A percentile compares a stretch with the other conserved stretches of the same genome.
These are phyloP conservation scores for Sicyos baderoa DNA, from an alignment of 306 rosid genomes.

Conservation along the genomic window DNA sequence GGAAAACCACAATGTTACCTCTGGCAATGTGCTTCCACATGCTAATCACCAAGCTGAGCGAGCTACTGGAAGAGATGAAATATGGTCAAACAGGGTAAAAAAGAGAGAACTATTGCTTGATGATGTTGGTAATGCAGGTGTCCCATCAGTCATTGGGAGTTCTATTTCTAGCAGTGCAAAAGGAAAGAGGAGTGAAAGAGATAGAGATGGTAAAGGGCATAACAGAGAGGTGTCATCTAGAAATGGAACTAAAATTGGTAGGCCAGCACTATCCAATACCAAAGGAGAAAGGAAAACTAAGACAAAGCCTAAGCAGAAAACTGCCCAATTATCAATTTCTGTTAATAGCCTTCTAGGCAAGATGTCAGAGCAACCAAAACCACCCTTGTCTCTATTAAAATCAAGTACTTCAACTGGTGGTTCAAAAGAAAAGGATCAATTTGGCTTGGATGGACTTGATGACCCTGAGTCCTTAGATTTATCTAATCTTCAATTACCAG, in stretches of 20 bases:
- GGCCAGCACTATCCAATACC: conserved; percentile 60
- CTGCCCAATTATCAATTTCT: conserved; percentile 82
- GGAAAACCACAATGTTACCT: conserved; percentile 49
- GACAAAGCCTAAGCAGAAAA: conserved; percentile 95
- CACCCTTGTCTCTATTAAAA: conserved; percentile 49
- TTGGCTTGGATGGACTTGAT: conserved; percentile 56
- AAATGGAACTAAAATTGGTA: conserved; percentile 82
- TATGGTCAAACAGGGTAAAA: conserved; percentile 82
- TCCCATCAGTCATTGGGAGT: conserved; percentile 57
- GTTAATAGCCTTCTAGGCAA: conserved; percentile 86
- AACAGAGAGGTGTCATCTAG: conserved; percentile 74
- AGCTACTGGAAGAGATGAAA: conserved; percentile 58
- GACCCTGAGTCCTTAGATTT: conserved; percentile 70
- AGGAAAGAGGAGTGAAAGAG: conserved; percentile 98
- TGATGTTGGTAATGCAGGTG: conserved; percentile 61
- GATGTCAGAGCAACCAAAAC: conserved; percentile 70
- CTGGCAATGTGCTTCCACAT: conserved; percentile 52
- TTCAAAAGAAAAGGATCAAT: conserved; percentile 55
- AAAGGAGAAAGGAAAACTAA: conserved; percentile 90
- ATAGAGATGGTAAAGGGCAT: conserved; percentile 94
- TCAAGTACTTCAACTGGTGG: conserved; percentile 42
- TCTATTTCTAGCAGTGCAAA: conserved; percentile 81
- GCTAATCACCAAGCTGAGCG: conserved; percentile 51
- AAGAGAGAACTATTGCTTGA: conserved; percentile 93
- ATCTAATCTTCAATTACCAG: conserved; percentile 82